A percentile compares a stretch with the other conserved stretches of the same genome.
Evolutionary conservation across 805 yeast species (phyloP).

Genomic region (Suhomyces tanzawaensis): DNA sequence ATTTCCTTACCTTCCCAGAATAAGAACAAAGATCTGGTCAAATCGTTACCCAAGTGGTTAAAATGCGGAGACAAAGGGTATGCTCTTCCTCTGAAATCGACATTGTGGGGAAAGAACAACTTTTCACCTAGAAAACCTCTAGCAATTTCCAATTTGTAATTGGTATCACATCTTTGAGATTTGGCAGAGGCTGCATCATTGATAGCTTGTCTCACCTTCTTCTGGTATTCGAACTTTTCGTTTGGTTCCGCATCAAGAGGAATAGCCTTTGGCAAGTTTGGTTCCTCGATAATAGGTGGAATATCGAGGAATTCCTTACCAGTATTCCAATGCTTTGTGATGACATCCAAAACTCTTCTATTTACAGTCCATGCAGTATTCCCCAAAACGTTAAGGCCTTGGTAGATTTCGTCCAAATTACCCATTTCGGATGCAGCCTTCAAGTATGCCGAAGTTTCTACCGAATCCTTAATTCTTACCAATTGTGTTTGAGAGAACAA

Average conservation of each 20-base stretch:
- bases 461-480: slow-evolving; percentile 77
- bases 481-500: slow-evolving; percentile 59
- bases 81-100: slow-evolving; percentile 83
- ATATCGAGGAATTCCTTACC: slow-evolving; percentile 73
- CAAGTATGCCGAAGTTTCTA: slow-evolving; percentile 86
- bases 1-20: slow-evolving; percentile 77
- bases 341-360: slow-evolving; percentile 59
- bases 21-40: slow-evolving; percentile 65
- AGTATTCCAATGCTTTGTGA: slow-evolving; percentile 82
- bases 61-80: slow-evolving; percentile 80
- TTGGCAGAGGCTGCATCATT: slow-evolving; percentile 65
- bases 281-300: slow-evolving; percentile 48
- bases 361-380: slow-evolving; percentile 92
- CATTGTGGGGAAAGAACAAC: slow-evolving; percentile 75
- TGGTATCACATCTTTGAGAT: slow-evolving; percentile 90
- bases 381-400: slow-evolving; percentile 85
- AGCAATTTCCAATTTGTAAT: slow-evolving; percentile 92
- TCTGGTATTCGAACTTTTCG: slow-evolving; percentile 65
- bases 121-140: slow-evolving; percentile 80
- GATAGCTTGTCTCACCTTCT: slow-evolving; percentile 53
- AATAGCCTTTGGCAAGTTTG: slow-evolving; percentile 46
- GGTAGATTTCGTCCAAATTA: slow-evolving; percentile 62
- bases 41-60: slow-evolving; percentile 77
- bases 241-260: slow-evolving; percentile 75
- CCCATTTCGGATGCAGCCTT: slow-evolving; percentile 77